A percentile compares a stretch with the other conserved stretches of the same genome.
Conservation (phyloP, 352 stramenopile species). For the Phytophthora colocasiae region DNA sequence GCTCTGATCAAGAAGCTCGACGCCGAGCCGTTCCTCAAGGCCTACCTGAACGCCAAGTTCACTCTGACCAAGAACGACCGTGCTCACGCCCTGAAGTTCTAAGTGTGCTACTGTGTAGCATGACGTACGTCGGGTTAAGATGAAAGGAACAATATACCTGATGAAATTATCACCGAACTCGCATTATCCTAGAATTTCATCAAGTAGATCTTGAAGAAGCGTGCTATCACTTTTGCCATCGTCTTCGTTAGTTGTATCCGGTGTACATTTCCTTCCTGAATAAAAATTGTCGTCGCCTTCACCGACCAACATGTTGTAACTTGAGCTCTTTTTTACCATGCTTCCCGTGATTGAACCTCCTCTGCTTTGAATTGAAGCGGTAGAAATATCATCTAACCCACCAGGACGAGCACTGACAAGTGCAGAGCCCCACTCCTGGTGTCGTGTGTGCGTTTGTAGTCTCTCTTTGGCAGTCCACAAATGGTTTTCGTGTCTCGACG, state of each 20-base stretch:
- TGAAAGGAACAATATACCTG: constrained; percentile 65
- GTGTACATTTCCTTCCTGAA: constrained; percentile 33
- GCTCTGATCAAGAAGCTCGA: constrained; percentile 89
- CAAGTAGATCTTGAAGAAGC: constrained; percentile 74
- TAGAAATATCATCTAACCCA: constrained; percentile 14
- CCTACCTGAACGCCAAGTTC: constrained; percentile 99
- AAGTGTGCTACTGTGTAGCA: constrained; percentile 57
- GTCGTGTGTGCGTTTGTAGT: constrained; percentile 17
- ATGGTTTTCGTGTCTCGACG: constrained; percentile 33
- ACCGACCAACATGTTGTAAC: constrained; percentile 16
- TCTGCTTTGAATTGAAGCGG: constrained; percentile 23
- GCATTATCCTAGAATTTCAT: constrained; percentile 63
- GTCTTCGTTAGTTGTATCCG: constrained; percentile 40
- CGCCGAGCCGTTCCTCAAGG: constrained; percentile 95
- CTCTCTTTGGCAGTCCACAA: constrained; percentile 30
- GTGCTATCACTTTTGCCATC: constrained; percentile 46
- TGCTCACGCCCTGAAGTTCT: constrained; percentile 99
- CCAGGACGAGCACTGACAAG: constrained; percentile 23
- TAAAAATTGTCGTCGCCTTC: constrained; percentile 19
- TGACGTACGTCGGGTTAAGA: constrained; percentile 31
- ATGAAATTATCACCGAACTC: constrained; percentile 58
- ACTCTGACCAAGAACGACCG: constrained; percentile 97
- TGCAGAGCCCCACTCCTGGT: constrained; percentile 31
- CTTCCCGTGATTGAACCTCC: constrained; percentile 15
- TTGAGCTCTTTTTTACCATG: constrained; percentile 26